Base-by-base conservation (phyloP, 2,329 filamentous ascomycete genomes). In the Microsporum canis region DNA sequence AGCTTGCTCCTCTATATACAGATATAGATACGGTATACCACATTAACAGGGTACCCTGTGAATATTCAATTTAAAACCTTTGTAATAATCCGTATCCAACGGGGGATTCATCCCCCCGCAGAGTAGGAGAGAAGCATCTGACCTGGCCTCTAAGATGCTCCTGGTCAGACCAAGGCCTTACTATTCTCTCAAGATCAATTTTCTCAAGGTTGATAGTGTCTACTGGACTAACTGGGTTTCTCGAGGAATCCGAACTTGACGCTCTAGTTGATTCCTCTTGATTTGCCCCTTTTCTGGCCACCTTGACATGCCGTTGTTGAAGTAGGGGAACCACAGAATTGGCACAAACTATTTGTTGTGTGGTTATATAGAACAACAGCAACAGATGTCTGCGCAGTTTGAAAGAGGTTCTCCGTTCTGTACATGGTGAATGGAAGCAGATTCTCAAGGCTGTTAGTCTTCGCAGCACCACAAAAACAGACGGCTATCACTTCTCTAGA, bases 401-500 rank as follows among this genome's bases (percentile, higher is more conserved):
- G 65, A 36, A 67, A 71, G 3, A 74, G 63, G 58, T 73, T 70
- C 33, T 73, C 59, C 1, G 68, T 68, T 3, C 66, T 60, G 68
- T 71, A 89, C 82, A 89, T 88, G 62, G 86, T 82, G 36, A 83
- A 82, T 58, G 83, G 79, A 33, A 89, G 70, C 0, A 87, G 87
- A 5, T 89, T 86, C 0, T 86, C 86, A 61, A 89, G 77, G 2
- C 83, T 84, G 1, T 86, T 85, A 2, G 86, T 88, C 72, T 90
- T 90, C 12, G 86, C 86, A 0, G 87, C 85, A 31, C 84, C 85
- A 67, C 86, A 88, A 71, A 89, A 89, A 66, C 86, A 88, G 12
- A 88, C 82, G 0, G 87, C 85, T 57, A 89, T 81, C 0, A 86
- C 82, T 66, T 88, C 83, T 62, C 82, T 79, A 41, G 80, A 80